Conservation (phyloP, 2,329 filamentous ascomycete genomes). For the Drechslerella stenobrocha region DNA sequence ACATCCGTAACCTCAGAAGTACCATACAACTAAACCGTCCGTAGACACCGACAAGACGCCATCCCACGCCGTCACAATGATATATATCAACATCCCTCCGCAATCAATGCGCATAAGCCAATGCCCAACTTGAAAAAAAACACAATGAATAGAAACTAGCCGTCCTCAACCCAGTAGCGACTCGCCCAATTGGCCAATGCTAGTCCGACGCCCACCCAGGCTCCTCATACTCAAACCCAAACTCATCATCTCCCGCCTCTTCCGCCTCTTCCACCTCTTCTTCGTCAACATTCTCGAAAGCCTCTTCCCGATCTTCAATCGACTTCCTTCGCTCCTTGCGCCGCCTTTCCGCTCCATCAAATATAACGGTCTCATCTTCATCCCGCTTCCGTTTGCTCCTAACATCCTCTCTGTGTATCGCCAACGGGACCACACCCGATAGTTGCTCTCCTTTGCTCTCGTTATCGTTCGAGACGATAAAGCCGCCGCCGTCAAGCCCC, state of each 20-base stretch:
- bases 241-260: slow-evolving; percentile 28
- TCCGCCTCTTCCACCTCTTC: no score
- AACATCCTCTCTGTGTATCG: neutral
- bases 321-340: neutral
- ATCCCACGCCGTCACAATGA: no score
- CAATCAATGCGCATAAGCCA: no score
- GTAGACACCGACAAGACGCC: no score
- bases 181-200: no score
- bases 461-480: neutral
- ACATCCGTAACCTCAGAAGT: no score
- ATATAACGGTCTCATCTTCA: neutral
- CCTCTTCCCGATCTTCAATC: neutral
- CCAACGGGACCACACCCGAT: neutral
- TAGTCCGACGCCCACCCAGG: slow-evolving; percentile 33
- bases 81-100: no score
- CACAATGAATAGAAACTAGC: no score
- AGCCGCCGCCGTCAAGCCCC: slow-evolving; percentile 3
- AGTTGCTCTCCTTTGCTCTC: no score
- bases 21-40: no score
- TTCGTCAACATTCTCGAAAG: neutral
- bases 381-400: neutral
- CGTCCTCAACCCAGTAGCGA: no score
- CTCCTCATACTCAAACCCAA: slow-evolving; percentile 44
- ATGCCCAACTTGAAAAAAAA: no score
- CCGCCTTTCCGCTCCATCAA: neutral